These are phyloP conservation scores for Fusarium camptoceras DNA, from an alignment of 2,329 filamentous ascomycete genomes.

Conservation along the genomic window DNA sequence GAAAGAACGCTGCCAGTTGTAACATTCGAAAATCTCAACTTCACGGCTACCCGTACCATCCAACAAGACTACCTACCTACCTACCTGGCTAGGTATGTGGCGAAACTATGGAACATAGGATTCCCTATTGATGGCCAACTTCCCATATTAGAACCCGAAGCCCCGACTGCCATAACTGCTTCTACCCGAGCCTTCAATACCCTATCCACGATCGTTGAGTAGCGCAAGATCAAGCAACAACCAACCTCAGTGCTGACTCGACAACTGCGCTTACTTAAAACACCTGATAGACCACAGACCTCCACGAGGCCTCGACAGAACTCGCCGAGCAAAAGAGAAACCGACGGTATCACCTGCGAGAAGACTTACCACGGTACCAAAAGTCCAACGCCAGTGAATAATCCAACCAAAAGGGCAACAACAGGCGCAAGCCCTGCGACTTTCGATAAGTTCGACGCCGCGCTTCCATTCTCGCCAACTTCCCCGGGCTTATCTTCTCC, in stretches of 20 bases:
- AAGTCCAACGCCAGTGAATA: conserved; percentile 30
- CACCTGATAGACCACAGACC: not conserved
- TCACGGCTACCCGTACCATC: not conserved
- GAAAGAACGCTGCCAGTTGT: not conserved
- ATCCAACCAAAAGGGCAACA: not conserved
- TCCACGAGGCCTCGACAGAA: not conserved
- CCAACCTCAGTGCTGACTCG: too few relatives aligned
- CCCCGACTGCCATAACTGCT: not conserved
- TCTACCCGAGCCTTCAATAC: not conserved
- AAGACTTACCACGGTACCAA: conserved; percentile 30
- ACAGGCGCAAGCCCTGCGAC: not conserved
- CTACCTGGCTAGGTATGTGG: not conserved
- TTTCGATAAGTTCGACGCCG: not conserved
- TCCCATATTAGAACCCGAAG: not conserved
- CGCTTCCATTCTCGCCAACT: not conserved
- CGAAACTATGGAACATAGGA: not conserved
- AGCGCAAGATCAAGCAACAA: not conserved
- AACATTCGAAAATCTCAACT: not conserved
- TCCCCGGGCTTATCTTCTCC: not conserved
- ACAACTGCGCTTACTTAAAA: not conserved
- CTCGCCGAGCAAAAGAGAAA: not conserved
- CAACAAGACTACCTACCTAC: not conserved
- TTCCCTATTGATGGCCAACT: not conserved
- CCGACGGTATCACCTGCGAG: not conserved
- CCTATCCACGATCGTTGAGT: not conserved